Evolutionary conservation across 1,284 basidiomycete species (phyloP), one percentile per base, ranked within the genome.

Genomic region (Tilletia horrida): DNA sequence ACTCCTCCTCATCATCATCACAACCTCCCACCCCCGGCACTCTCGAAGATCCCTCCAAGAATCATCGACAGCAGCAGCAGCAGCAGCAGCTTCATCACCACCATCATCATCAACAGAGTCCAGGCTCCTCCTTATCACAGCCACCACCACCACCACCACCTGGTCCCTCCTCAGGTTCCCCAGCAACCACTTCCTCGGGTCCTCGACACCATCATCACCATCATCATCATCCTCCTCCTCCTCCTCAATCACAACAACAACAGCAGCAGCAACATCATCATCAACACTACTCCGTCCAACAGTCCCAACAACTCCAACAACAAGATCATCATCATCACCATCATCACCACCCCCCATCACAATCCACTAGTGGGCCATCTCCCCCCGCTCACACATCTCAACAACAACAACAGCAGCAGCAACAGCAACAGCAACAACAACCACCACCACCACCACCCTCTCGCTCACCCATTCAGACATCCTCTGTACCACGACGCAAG

Each of bases 401-500:
- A 48, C 47, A 52, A 59, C 50, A 52, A 25, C 50, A 52, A 27
- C 50, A 52, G 21, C 50, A 52, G 23, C 50, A 52, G 6, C 50
- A 52, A 27, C 50, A 52, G 27, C 50, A 52, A 27, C 50, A 52
- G 23, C 47, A 6, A 7, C 50, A 25, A 27, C n/a, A 68, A 65
- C 43, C n/a, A 66, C 35, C 50, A 65, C 21, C 66, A 62, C 29
- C 70, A 66, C 40, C 27, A 3, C 27, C 55, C 27, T 35, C 27
- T 1, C 50, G 23, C 23, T 52, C 50, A 2, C 50, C 50, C 3
- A 52, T 27, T 14, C 50, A 25, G 23, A 18, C 55, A 31, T 25
- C 55, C 6, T 25, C 55, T 18, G 69, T 70, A 50, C 66, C 74
- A 6, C 62, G 75, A 16, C 69, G 75, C 66, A 74, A 76, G 55